These are phyloP conservation scores for Penicillium malachiteum DNA, from an alignment of 495 filamentous ascomycete genomes.

Conservation along the genomic window DNA sequence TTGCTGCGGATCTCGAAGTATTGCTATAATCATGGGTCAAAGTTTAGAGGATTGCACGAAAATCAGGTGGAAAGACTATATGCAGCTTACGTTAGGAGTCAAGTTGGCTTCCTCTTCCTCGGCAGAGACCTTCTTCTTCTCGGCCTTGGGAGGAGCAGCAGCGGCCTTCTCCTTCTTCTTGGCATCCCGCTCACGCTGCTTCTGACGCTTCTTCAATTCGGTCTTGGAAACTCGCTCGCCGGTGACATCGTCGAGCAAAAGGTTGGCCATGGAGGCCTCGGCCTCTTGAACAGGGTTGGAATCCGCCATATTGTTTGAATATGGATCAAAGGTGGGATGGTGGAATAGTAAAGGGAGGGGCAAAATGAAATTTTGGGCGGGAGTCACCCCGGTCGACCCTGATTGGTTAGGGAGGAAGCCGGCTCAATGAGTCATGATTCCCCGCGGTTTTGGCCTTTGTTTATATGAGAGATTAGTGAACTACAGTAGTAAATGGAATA, in stretches of 20 bases:
- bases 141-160: slow-evolving; percentile 62
- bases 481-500: no score
- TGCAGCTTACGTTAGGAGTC: slow-evolving; percentile 75
- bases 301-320: slow-evolving; percentile 43
- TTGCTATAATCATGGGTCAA: slow-evolving; percentile 59
- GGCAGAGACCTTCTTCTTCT: slow-evolving; percentile 71
- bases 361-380: slow-evolving; percentile 40
- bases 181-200: slow-evolving; percentile 80
- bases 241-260: slow-evolving; percentile 79
- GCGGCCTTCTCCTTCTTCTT: slow-evolving; percentile 87
- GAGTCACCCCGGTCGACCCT: slow-evolving; percentile 26
- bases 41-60: neutral
- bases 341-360: slow-evolving; percentile 29
- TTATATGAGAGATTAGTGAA: no score
- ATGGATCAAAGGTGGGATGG: slow-evolving; percentile 23
- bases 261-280: slow-evolving; percentile 65
- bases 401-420: slow-evolving; percentile 25
- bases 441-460: no score
- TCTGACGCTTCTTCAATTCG: slow-evolving; percentile 93
- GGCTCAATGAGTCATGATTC: no score
- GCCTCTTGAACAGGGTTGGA: slow-evolving; percentile 53
- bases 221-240: slow-evolving; percentile 84
- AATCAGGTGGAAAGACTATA: neutral
- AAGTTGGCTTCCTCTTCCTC: slow-evolving; percentile 73
- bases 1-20: slow-evolving; percentile 96